Percentiles rank a stretch among this genome's conserved stretches.
Conservation (phyloP, 805 yeast genomes). For the Spathaspora passalidarum region DNA sequence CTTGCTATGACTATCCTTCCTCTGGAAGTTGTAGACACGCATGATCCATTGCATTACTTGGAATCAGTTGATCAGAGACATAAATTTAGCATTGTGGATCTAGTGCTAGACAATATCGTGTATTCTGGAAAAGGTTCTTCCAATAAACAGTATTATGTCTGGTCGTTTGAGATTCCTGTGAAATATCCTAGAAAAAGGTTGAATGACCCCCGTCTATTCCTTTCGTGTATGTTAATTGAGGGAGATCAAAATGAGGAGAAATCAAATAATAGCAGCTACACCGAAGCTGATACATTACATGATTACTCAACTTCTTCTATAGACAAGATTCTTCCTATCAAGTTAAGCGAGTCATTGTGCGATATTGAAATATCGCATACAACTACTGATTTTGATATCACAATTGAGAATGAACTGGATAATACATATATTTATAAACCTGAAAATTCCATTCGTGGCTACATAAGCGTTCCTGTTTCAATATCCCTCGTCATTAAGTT, state of each 20-base stretch:
- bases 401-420: not conserved
- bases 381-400: not conserved
- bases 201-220: conserved; percentile 20
- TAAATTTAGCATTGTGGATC: not conserved
- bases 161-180: conserved; percentile 29
- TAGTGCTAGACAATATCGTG: conserved; percentile 5
- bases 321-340: not conserved
- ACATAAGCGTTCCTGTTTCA: conserved; percentile 23
- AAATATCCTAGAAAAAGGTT: conserved; percentile 30
- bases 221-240: conserved; percentile 18
- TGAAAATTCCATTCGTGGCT: conserved; percentile 1
- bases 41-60: conserved; percentile 6
- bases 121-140: conserved; percentile 5
- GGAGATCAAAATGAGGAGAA: conserved; percentile 11
- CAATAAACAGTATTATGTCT: conserved; percentile 15
- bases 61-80: conserved; percentile 5
- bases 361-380: not conserved
- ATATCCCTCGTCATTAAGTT: conserved; percentile 44
- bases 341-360: not conserved
- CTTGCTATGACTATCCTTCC: conserved; percentile 20
- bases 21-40: conserved; percentile 15
- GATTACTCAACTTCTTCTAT: not conserved
- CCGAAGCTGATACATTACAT: not conserved
- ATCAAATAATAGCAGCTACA: conserved; percentile 9
- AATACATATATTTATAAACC: not conserved